Conservation (phyloP, 345 rosid species). For the Carallia pectinifolia region DNA sequence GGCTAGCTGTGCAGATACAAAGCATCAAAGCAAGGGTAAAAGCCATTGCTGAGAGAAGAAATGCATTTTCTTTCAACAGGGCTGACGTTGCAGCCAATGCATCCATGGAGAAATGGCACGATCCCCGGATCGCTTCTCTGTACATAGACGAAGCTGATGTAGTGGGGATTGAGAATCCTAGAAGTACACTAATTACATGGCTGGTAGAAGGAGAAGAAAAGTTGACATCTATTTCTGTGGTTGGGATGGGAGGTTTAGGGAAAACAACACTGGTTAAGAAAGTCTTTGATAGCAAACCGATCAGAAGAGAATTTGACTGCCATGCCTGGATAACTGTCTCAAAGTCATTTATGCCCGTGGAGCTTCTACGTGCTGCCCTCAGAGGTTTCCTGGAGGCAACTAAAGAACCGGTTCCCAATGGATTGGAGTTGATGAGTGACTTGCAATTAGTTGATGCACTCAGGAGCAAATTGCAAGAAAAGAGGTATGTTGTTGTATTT, state of each 20-base stretch:
- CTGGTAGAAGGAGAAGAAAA: slow-evolving; percentile 4
- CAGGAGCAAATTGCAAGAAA: neutral
- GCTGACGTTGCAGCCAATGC: neutral
- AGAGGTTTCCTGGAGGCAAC: slow-evolving; percentile 1
- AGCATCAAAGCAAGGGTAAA: slow-evolving; percentile 1
- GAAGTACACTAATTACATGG: neutral
- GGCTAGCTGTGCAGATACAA: neutral
- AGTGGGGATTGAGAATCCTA: slow-evolving; percentile 17
- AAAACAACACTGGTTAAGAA: slow-evolving; percentile 15
- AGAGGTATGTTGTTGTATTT: slow-evolving; percentile 13
- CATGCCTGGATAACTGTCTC: slow-evolving; percentile 15
- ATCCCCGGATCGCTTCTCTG: slow-evolving; percentile 5
- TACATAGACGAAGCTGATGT: slow-evolving; percentile 17
- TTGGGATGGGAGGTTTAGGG: slow-evolving; percentile 9
- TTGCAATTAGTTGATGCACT: slow-evolving; percentile 5
- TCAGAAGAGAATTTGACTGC: slow-evolving; percentile 4
- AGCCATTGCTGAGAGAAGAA: slow-evolving; percentile 15
- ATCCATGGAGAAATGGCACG: slow-evolving; percentile 1
- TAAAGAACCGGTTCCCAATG: neutral
- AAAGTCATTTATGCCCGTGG: neutral
- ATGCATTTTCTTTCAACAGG: slow-evolving; percentile 6
- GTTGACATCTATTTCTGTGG: slow-evolving; percentile 5
- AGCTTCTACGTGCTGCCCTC: slow-evolving; percentile 4
- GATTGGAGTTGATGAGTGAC: slow-evolving; percentile 1
- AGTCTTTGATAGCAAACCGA: slow-evolving; percentile 7